These are phyloP conservation scores for Trichoderma polysporum DNA, from an alignment of 2,329 filamentous ascomycete genomes.

Conservation along the genomic window DNA sequence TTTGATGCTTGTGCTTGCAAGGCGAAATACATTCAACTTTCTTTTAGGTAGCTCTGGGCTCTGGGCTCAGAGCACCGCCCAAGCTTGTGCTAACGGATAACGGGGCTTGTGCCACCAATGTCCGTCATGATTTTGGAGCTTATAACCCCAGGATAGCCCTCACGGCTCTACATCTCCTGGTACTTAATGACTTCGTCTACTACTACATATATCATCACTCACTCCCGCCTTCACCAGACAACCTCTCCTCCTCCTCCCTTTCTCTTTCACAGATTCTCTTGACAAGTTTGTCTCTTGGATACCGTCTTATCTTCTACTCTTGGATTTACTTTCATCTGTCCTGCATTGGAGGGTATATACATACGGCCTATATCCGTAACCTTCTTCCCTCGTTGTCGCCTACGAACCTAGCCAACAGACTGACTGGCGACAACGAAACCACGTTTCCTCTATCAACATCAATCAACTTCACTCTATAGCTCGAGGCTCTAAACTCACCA, in stretches of 20 bases:
- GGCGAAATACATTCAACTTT: conserved; percentile 17
- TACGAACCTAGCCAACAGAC: not conserved
- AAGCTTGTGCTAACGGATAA: conserved; percentile 32
- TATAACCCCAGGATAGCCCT: conserved; percentile 11
- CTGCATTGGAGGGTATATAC: not conserved
- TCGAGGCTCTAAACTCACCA: not conserved
- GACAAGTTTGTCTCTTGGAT: conserved; percentile 11
- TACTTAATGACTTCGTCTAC: not conserved
- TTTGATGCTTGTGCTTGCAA: conserved; percentile 21
- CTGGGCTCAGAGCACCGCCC: conserved; percentile 37
- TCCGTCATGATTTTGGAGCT: conserved; percentile 15
- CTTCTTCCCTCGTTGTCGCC: not conserved
- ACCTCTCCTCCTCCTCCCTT: conserved; percentile 29
- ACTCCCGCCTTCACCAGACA: conserved; percentile 32
- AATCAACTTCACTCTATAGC: not conserved
- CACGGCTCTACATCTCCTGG: not conserved
- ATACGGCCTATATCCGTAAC: not conserved
- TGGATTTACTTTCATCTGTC: not conserved
- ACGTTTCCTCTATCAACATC: not conserved
- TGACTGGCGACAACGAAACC: not conserved
- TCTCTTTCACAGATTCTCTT: conserved; percentile 24
- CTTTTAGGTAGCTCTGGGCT: conserved; percentile 11
- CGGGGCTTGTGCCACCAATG: conserved; percentile 24
- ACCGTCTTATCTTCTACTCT: not conserved
- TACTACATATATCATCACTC: conserved; percentile 37